phyloP scores from a whole-genome alignment of 768 basidiomycete genomes.

The Dictyophora rubrovolvata region DNA sequence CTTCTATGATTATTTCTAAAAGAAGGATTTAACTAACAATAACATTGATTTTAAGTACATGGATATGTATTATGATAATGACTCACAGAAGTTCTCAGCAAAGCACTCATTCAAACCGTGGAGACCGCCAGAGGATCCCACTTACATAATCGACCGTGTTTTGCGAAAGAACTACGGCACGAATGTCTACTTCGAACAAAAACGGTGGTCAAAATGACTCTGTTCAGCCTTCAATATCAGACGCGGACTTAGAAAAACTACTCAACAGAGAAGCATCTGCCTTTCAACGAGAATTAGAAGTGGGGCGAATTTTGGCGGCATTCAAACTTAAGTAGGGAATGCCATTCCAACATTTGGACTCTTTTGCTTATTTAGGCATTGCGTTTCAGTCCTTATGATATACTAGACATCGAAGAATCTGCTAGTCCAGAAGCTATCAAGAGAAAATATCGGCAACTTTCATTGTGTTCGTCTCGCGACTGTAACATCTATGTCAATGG shows the following conservation, averaged over 20 bases:
- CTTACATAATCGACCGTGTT: too few species aligned
- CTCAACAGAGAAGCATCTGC: constrained; percentile 73
- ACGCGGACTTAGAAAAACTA: constrained; percentile 67
- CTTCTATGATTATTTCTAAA: neutral
- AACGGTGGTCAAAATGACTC: neutral
- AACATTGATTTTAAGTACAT: neutral
- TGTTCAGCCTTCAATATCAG: constrained; percentile 19
- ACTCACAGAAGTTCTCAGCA: too few species aligned
- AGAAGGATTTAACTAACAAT: neutral
- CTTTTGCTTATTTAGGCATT: neutral
- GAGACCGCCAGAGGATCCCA: too few species aligned
- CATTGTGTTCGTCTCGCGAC: constrained; percentile 51
- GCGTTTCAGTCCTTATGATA: constrained; percentile 75
- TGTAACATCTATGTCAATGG: neutral
- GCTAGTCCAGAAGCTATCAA: constrained; percentile 78
- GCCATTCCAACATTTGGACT: neutral
- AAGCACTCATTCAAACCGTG: too few species aligned
- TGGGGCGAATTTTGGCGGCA: constrained; percentile 83
- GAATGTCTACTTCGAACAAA: neutral
- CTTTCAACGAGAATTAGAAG: constrained; percentile 79
- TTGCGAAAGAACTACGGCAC: too few species aligned
- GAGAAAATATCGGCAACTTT: constrained; percentile 77
- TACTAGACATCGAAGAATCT: constrained; percentile 67
- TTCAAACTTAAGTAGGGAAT: constrained; percentile 90
- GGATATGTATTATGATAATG: too few species aligned